Conservation (phyloP, 1,139 yeast genomes). For the Scheffersomyces segobiensis region DNA sequence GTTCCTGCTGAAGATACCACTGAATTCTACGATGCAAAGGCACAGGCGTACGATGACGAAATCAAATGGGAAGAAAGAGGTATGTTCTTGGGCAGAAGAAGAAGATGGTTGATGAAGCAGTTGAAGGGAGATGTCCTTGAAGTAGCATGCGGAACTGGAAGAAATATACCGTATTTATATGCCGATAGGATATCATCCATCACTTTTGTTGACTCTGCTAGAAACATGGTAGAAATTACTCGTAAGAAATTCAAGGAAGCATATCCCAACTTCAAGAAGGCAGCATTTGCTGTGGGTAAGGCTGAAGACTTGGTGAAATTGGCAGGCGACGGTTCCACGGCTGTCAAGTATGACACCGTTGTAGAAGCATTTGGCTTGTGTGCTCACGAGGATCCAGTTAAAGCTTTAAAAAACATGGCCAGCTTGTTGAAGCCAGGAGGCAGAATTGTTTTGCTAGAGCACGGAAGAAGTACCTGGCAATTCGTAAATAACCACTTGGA, state of each 20-base stretch:
- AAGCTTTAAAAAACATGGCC: conserved; percentile 74
- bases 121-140: conserved; percentile 87
- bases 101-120: conserved; percentile 82
- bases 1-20: conserved; percentile 82
- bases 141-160: conserved; percentile 94
- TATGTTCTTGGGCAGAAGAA: conserved; percentile 76
- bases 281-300: conserved; percentile 87
- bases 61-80: conserved; percentile 86
- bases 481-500: conserved; percentile 81
- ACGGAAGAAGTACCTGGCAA: conserved; percentile 83
- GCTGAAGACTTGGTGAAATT: conserved; percentile 78
- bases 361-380: conserved; percentile 94
- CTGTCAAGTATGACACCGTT: conserved; percentile 79
- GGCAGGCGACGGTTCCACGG: conserved; percentile 34
- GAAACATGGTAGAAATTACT: conserved; percentile 83
- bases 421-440: conserved; percentile 85
- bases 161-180: conserved; percentile 77
- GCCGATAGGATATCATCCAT: conserved; percentile 63
- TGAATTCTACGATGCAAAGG: conserved; percentile 74
- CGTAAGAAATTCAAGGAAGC: conserved; percentile 67
- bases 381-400: conserved; percentile 91
- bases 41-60: conserved; percentile 77
- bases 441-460: conserved; percentile 81
- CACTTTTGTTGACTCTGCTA: conserved; percentile 83
- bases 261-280: conserved; percentile 67